Conservation (phyloP, 108 stramenopile genomes). For the Cyclotella atomus region DNA sequence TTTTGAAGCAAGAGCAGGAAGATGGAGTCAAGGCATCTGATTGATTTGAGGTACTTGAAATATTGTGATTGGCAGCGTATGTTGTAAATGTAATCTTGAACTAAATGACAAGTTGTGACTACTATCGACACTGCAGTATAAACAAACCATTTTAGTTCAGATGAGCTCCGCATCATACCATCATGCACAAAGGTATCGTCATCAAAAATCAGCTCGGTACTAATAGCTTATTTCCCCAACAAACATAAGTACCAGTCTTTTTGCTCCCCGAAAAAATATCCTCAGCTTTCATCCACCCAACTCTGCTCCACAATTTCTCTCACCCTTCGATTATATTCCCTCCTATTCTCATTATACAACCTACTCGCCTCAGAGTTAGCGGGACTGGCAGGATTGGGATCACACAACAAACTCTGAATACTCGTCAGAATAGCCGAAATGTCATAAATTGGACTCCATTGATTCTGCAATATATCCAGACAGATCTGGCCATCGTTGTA, state of each 20-base stretch:
- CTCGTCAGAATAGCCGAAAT: conserved; percentile 99
- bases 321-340: conserved; percentile 98
- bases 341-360: conserved; percentile 96
- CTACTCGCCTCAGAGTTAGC: conserved; percentile 97
- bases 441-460: conserved; percentile 99
- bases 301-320: conserved; percentile 98
- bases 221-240: too few relatives aligned
- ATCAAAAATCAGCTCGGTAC: too few relatives aligned
- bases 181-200: too few relatives aligned
- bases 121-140: too few relatives aligned
- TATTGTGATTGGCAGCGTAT: background rate
- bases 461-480: conserved; percentile 99
- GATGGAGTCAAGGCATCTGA: background rate
- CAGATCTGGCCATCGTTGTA: conserved; percentile 99
- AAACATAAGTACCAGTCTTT: too few relatives aligned
- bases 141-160: too few relatives aligned
- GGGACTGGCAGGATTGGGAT: conserved; percentile 99
- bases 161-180: too few relatives aligned
- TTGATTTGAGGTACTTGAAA: background rate
- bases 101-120: too few relatives aligned
- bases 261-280: too few relatives aligned
- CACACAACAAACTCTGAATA: conserved; percentile 98
- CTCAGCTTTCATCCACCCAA: conserved; percentile 84
- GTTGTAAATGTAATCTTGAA: background rate
- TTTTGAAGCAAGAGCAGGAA: conserved; percentile 20